Percentiles rank a stretch among this genome's conserved stretches.
Evolutionary conservation across 371 early-diverging fungal genomes (phyloP).

Genomic region (Mucor indicus): DNA sequence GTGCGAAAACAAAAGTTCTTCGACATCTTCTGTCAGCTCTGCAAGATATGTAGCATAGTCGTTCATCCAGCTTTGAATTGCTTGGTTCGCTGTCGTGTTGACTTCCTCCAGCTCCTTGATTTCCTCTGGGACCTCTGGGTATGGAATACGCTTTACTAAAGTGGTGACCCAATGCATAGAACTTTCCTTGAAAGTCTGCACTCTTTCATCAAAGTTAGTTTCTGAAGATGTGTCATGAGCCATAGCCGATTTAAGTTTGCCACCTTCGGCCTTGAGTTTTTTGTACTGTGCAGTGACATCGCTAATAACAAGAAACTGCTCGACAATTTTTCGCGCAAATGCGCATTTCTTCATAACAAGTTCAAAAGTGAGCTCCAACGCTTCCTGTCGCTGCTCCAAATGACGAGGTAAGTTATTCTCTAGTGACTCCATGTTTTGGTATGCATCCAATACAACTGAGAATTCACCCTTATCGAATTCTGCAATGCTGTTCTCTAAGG

Average conservation of each 20-base stretch:
- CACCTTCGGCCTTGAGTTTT: constrained; percentile 30
- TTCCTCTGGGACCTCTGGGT: constrained; percentile 16
- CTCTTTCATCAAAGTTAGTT: constrained; percentile 14
- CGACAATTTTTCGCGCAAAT: constrained; percentile 29
- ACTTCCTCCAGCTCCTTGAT: constrained; percentile 12
- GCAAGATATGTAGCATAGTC: constrained; percentile 19
- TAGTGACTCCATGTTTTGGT: constrained; percentile 34
- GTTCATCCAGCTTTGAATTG: constrained; percentile 19
- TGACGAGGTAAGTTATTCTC: constrained; percentile 21
- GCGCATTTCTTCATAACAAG: constrained; percentile 18
- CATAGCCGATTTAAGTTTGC: constrained; percentile 25
- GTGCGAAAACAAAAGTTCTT: constrained; percentile 30
- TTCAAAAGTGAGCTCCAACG: constrained; percentile 22
- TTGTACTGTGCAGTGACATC: constrained; percentile 20
- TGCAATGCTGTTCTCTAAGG: constrained; percentile 21
- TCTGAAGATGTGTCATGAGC: constrained; percentile 9
- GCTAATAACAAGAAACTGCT: constrained; percentile 31
- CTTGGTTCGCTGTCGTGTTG: constrained; percentile 11
- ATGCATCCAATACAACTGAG: constrained; percentile 17
- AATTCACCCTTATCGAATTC: constrained; percentile 30
- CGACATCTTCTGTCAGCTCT: constrained; percentile 30
- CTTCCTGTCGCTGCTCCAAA: constrained; percentile 29
- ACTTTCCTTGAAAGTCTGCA: constrained; percentile 35
- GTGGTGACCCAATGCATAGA: constrained; percentile 33
- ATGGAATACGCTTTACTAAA: constrained; percentile 25